These are phyloP conservation scores for Suhomyces guaymorum DNA, from an alignment of 1,139 yeast species.

Conservation along the genomic window DNA sequence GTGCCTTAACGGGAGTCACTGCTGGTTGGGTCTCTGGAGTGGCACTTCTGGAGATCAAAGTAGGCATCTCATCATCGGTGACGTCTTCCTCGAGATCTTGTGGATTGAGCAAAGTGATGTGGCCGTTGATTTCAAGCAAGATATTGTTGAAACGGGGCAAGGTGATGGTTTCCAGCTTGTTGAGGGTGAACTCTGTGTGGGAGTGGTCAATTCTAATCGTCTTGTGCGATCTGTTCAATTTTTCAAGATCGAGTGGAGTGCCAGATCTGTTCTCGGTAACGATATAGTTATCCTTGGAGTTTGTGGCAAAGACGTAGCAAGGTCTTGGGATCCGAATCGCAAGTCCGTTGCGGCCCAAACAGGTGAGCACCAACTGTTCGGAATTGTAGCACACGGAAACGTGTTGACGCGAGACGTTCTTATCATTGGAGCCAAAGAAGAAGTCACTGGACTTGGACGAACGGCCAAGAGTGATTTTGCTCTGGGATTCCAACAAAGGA, in stretches of 20 bases:
- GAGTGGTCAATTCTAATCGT: conserved; percentile 45
- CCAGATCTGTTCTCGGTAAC: conserved; percentile 33
- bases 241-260: conserved; percentile 19
- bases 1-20: conserved; percentile 11
- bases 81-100: conserved; percentile 44
- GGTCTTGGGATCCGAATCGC: conserved; percentile 59
- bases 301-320: conserved; percentile 36
- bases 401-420: conserved; percentile 70
- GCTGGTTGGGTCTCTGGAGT: conserved; percentile 5
- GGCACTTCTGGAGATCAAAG: conserved; percentile 18
- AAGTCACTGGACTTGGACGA: conserved; percentile 64
- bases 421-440: conserved; percentile 54
- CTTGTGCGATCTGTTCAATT: conserved; percentile 24
- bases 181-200: conserved; percentile 58
- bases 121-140: conserved; percentile 62
- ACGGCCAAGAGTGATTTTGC: conserved; percentile 54
- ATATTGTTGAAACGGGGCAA: conserved; percentile 60
- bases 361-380: conserved; percentile 42
- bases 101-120: conserved; percentile 56
- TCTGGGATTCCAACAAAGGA: conserved; percentile 29
- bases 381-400: conserved; percentile 35
- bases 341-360: conserved; percentile 73
- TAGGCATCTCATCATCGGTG: conserved; percentile 43
- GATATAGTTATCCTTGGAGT: conserved; percentile 30
- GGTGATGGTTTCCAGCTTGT: conserved; percentile 53